Base-by-base conservation (phyloP, 768 basidiomycete genomes). In the Russula griseocarnosa region DNA sequence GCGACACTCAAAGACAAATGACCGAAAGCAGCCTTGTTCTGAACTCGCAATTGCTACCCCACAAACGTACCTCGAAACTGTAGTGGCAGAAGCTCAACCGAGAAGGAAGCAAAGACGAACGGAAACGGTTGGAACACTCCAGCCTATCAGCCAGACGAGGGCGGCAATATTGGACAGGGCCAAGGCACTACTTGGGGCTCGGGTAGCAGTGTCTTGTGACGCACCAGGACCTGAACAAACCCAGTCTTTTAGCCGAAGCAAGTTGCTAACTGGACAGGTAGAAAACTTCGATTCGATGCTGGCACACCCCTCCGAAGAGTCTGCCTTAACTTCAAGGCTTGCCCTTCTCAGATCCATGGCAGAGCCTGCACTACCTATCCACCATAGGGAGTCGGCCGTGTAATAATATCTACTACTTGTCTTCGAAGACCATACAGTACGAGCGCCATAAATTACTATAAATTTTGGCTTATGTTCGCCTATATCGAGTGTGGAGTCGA, bases 191-290 rank as follows among this genome's bases (percentile, higher is more conserved):
- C 28, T 69, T 26, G 20, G 49, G 26, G 38, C 53, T n/a, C 14
- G 22, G 47, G 24, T 36, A 54, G 14, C 38, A 46, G 34, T 7
- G 20, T 14, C 61, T 30, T 14, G 60, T 26, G 42, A 62, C 16
- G 55, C 50, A 11, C 58, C 60, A 40, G 67, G 53, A 55, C 61
- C 44, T 2, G 61, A 62, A 44, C 9, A 1, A 11, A 74, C 71
- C 5, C 73, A 74, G 54, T 55, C 53, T 28, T 73, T 74, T 49
- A 65, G 72, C 3, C 67, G 46, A 22, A 72, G 71, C 64, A 69
- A 62, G 40, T 38, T 73, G 4, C 67, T 52, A 52, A 55, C 52
- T 38, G 40, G 36, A 50, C 63, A 53, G 20, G n/a, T 10, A 22
- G 52, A 56, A 40, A 47, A 54, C 30, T 7, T 46, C 32, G 50